A percentile compares a stretch with the other conserved stretches of the same genome.
These are phyloP conservation scores for Tolypocladium tropicale DNA, from an alignment of 2,329 filamentous ascomycete genomes.

Conservation along the genomic window DNA sequence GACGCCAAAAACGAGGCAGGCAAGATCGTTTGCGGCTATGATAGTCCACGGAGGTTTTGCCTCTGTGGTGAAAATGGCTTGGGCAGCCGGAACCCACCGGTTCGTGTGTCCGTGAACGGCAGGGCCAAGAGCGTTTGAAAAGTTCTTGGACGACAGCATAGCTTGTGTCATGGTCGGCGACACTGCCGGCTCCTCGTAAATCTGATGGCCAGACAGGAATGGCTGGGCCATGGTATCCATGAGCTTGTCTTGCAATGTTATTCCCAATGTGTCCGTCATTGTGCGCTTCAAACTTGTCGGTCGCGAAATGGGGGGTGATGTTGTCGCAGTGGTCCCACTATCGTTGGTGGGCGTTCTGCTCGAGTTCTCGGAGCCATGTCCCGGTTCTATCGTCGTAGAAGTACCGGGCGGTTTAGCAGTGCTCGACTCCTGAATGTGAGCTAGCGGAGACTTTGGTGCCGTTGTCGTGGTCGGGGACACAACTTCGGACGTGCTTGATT, in stretches of 20 bases:
- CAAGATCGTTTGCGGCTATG: conserved; percentile 88
- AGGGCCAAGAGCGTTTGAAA: conserved; percentile 40
- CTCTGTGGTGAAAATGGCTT: conserved; percentile 97
- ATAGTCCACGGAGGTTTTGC: conserved; percentile 88
- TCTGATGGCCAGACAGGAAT: conserved; percentile 43
- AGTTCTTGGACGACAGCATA: conserved; percentile 27
- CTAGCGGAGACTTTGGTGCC: conserved; percentile 8
- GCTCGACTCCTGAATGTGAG: conserved; percentile 5
- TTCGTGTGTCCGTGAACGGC: conserved; percentile 80
- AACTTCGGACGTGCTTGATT: conserved; percentile 27
- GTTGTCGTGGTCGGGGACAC: conserved; percentile 20
- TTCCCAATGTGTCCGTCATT: conserved; percentile 70
- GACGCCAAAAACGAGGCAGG: conserved; percentile 96
- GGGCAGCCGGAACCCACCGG: conserved; percentile 80
- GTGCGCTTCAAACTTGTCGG: conserved; percentile 71
- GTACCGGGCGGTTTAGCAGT: conserved; percentile 7
- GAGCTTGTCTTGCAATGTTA: conserved; percentile 70
- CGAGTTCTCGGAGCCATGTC: conserved; percentile 34
- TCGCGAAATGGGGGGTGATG: conserved; percentile 45
- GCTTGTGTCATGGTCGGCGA: conserved; percentile 34
- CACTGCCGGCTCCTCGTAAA: conserved; percentile 23
- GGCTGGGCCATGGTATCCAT: conserved; percentile 79
- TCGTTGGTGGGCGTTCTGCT: conserved; percentile 47
- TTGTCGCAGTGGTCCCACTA: conserved; percentile 39
- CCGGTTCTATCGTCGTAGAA: conserved; percentile 9